phyloP scores from a whole-genome alignment of 345 rosid species.

The Gossypium arboreum region DNA sequence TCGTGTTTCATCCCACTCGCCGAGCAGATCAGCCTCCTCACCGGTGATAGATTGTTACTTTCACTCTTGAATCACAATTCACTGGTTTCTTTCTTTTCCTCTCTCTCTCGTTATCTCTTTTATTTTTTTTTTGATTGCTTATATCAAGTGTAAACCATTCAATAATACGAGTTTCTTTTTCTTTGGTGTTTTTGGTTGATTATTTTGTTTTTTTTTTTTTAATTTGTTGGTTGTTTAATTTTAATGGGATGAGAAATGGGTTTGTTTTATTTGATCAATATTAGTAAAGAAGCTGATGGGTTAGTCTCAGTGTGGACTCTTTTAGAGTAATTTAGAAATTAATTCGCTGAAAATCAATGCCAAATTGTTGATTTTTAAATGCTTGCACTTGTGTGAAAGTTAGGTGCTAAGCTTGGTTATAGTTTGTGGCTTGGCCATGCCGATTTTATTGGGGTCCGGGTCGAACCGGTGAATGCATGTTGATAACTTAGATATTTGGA shows the following conservation, averaged over 20 bases:
- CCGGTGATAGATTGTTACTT: slow-evolving; percentile 1
- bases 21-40: slow-evolving; percentile 2
- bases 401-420: background rate
- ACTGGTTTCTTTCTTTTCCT: background rate
- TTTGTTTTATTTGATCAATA: slow-evolving; percentile 3
- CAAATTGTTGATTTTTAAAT: background rate
- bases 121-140: background rate
- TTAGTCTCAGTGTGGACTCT: background rate
- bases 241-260: background rate
- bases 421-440: background rate
- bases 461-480: background rate
- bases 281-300: slow-evolving; percentile 5
- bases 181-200: background rate
- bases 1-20: background rate
- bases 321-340: background rate
- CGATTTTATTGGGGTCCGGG: background rate
- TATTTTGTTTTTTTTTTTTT: background rate
- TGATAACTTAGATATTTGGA: background rate
- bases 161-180: background rate
- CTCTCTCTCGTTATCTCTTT: background rate
- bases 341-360: background rate
- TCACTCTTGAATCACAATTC: background rate
- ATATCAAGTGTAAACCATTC: background rate
- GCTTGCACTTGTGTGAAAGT: background rate
- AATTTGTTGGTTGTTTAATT: background rate